Base-by-base conservation (phyloP, 352 stramenopile genomes). In the Labyrinthula sp. region DNA sequence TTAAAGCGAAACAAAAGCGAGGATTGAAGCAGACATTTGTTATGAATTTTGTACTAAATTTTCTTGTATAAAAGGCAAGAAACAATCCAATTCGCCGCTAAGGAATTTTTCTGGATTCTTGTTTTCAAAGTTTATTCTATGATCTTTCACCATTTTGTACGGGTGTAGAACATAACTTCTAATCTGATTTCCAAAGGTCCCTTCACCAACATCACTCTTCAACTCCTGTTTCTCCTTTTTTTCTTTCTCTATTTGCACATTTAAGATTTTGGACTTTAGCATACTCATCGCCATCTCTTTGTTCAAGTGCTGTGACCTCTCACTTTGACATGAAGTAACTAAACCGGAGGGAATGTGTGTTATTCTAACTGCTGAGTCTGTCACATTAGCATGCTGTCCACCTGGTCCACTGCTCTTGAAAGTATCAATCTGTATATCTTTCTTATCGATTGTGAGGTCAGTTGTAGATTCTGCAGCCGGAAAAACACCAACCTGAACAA, bases 361-460 rank as follows among this genome's bases (percentile, higher is more conserved):
- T 43, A 97, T 72, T 43, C 90, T 80, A 27, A 95, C 82, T 6
- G 82, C 85, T 35, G 79, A 93, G 57, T 97, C 87, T 4, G 83
- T 94, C 46, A 92, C 97, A 71, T 98, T 98, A n/a, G 97, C 87
- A 62, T 98, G 92, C 68, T 98, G 89, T 0, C 82, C 86, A 30
- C 89, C 89, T 29, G 84, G 82, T 30, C 89, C 89, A 41, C 82
- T 89, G 17, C 79, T 82, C 18, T 87, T 70, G 64, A 90, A 95
- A n/a, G 91, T 92, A 35, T 89, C 79, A 47, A 98, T 89, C 45
- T 93, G 75, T 1, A 95, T 67, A 64, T 88, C 41, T 48, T 47
- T 45, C 14, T 49, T 14, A 6, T 47, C 40, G 8, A 30, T 18
- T 28, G 36, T 30, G 6, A 1, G 12, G 10, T 62, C 39, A n/a